A percentile compares a stretch with the other conserved stretches of the same genome.
These are phyloP conservation scores for Scutellaria baicalensis DNA, from an alignment of 257 asterid genomes.

Conservation along the genomic window DNA sequence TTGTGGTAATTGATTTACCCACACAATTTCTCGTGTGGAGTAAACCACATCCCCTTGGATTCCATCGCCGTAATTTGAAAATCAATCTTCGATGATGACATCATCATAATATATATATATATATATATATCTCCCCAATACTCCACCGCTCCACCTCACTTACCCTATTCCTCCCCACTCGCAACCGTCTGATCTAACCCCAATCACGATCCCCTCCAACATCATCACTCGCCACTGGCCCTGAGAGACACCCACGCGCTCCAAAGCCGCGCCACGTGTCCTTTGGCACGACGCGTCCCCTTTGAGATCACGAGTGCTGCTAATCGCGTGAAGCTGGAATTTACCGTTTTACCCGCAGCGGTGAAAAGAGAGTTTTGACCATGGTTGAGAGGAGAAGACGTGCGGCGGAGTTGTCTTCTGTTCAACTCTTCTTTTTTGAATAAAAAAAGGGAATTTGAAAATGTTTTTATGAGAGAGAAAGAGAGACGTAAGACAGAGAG, in stretches of 20 bases:
- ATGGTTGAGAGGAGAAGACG: conserved; percentile 27
- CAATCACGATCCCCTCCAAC: neutral
- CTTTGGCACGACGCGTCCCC: neutral
- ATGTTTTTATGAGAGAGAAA: conserved; percentile 8
- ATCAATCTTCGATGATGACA: neutral
- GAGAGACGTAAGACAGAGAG: conserved; percentile 45
- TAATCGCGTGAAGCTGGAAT: neutral
- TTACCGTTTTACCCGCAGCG: conserved; percentile 1
- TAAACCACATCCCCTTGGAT: conserved; percentile 21
- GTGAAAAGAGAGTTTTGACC: conserved; percentile 18
- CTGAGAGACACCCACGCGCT: neutral
- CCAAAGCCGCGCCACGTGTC: neutral
- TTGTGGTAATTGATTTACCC: no score
- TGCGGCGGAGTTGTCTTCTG: conserved; percentile 33
- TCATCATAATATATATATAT: neutral
- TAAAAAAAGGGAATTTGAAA: neutral
- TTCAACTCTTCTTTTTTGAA: conserved; percentile 6
- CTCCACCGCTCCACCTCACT: conserved; percentile 31
- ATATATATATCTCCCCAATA: conserved; percentile 9
- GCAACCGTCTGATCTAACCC: conserved; percentile 21
- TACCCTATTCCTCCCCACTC: conserved; percentile 13
- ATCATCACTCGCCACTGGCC: neutral
- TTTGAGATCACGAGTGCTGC: neutral
- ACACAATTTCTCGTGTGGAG: neutral
- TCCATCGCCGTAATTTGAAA: conserved; percentile 6